Evolutionary conservation across 495 filamentous ascomycete species (phyloP), one percentile per base, ranked within the genome.

Genomic region (Penicillium antarcticum): DNA sequence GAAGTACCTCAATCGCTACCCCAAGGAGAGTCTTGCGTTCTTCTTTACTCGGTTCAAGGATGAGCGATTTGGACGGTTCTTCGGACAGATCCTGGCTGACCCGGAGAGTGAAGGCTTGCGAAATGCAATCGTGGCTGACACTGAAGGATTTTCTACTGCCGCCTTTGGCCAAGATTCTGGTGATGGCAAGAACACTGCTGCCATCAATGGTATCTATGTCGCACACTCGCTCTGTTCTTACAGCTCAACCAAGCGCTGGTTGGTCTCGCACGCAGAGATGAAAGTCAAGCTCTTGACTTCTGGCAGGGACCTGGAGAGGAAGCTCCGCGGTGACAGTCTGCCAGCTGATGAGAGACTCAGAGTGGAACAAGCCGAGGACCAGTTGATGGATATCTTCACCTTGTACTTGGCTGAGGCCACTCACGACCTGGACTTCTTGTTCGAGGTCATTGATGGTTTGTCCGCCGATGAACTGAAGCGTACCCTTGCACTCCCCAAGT

Each of bases 1-100:
- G 61, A 91, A 90, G 60, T 97, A 95, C 65, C 78, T 99, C 42
- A 96, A 95, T 66, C 81, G 87, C 16, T 99, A 96, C 61, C 89
- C 94, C 0, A 83, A 87, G 37, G 92, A 97, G 53, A 85, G 89
- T 14, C 91, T 91, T 83, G 69, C 79, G 2, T 88, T 91, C 64
- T 86, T 96, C 57, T 69, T 82, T 5, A 78, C 81, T 36, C 87
- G 84, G 57, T 73, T 97, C 48, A 83, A 86, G 47, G 88, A 97
- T 48, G 77, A 88, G 60, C 84, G 84, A 39, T 94, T 94, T 58
- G 94, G 95, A 12, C 85, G 95, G n/a, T 92, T 99, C 68, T 86
- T 97, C 45, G 88, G 89, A 8, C 95, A 99, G 61, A 81, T 96
- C n/a, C 76, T 97, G 21, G 80, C 79, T 2, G 80, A 96, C 56